These are phyloP conservation scores for Rostrohypoxylon terebratum DNA, from an alignment of 495 filamentous ascomycete genomes.

Conservation along the genomic window DNA sequence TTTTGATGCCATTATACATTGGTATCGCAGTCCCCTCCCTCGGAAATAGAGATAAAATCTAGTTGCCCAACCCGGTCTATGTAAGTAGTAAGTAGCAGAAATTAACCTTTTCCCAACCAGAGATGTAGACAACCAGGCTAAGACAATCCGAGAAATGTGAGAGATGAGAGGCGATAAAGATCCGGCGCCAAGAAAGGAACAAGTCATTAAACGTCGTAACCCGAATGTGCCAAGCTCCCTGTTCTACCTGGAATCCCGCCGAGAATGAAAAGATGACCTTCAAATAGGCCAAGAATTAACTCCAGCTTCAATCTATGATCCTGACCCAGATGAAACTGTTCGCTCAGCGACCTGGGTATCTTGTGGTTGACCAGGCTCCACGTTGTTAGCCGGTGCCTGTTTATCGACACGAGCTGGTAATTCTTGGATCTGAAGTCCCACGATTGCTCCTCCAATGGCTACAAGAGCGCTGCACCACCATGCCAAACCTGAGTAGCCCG, in stretches of 20 bases:
- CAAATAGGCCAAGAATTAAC: conserved; percentile 11
- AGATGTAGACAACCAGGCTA: conserved; percentile 31
- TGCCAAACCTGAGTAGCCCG: conserved; percentile 84
- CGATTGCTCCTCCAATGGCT: conserved; percentile 74
- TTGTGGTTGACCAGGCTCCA: conserved; percentile 34
- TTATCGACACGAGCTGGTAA: conserved; percentile 55
- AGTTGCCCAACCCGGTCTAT: conserved; percentile 52
- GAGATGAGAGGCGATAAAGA: conserved; percentile 37
- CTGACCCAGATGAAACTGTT: conserved; percentile 17
- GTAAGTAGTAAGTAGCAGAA: conserved; percentile 36
- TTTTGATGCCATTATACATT: conserved; percentile 43
- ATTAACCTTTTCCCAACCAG: conserved; percentile 37
- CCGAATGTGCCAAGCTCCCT: conserved; percentile 35
- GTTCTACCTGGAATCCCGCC: conserved; percentile 33
- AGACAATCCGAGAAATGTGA: conserved; percentile 21
- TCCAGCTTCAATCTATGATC: conserved; percentile 15
- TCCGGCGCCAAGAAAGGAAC: conserved; percentile 43
- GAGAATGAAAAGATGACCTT: conserved; percentile 39
- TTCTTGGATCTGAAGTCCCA: conserved; percentile 64
- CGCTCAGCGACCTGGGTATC: conserved; percentile 7
- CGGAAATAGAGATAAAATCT: conserved; percentile 35
- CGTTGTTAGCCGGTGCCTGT: conserved; percentile 32
- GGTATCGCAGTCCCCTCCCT: conserved; percentile 41
- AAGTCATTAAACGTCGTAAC: conserved; percentile 50
- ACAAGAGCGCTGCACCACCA: conserved; percentile 92